Conservation (phyloP, 2,329 filamentous ascomycete genomes). For the Pseudogymnoascus sp. region DNA sequence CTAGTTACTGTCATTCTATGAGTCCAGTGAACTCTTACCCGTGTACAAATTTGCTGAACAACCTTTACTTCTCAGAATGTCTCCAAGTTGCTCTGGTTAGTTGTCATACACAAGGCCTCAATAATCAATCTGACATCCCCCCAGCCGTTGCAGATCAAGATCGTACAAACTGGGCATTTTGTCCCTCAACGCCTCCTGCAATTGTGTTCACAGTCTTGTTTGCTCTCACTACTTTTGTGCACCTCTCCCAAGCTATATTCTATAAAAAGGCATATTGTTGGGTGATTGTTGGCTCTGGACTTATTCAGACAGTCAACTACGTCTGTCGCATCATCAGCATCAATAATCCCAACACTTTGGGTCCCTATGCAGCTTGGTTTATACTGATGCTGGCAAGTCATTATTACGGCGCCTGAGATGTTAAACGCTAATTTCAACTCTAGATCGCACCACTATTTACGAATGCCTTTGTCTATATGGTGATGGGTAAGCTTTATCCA, state of each 20-base stretch:
- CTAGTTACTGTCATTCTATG: not conserved
- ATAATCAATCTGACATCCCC: not conserved
- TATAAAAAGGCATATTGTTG: constrained; percentile 26
- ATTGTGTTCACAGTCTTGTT: constrained; percentile 30
- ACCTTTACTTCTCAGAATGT: not conserved
- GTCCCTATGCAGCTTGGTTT: constrained; percentile 18
- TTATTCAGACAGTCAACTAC: constrained; percentile 16
- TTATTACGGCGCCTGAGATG: not conserved
- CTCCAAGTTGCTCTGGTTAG: not conserved
- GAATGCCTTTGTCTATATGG: constrained; percentile 26
- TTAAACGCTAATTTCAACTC: not conserved
- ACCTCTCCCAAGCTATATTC: constrained; percentile 28
- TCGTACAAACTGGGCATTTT: constrained; percentile 16
- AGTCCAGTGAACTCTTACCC: not conserved
- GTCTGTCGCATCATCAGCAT: constrained; percentile 19
- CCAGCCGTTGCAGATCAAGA: not conserved
- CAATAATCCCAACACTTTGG: constrained; percentile 25
- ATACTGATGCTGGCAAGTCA: constrained; percentile 17
- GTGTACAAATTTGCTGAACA: not conserved
- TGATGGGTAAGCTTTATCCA: constrained; percentile 12
- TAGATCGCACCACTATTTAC: constrained; percentile 22
- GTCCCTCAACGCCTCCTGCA: constrained; percentile 28
- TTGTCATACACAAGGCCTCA: not conserved
- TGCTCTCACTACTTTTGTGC: constrained; percentile 25
- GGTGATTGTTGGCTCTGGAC: constrained; percentile 15